A percentile compares a stretch with the other conserved stretches of the same genome.
phyloP scores from a whole-genome alignment of 768 basidiomycete genomes.

The Termitomyces sp. region DNA sequence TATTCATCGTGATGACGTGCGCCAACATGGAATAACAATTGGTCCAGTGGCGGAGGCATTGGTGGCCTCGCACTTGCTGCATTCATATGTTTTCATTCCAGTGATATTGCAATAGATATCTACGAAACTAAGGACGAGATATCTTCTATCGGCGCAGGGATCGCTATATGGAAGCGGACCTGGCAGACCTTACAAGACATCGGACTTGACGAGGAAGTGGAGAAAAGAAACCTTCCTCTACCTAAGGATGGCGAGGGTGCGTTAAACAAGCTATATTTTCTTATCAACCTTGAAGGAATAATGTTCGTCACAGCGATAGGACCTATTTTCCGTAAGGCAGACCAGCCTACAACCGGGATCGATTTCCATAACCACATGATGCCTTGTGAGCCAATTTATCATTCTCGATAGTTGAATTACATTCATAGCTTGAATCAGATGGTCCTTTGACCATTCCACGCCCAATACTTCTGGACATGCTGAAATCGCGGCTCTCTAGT shows the following conservation, averaged over 20 bases:
- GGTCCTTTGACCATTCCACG: constrained; percentile 18
- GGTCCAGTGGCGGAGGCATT: no score
- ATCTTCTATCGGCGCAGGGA: constrained; percentile 32
- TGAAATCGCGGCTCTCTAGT: constrained; percentile 14
- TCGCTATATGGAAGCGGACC: constrained; percentile 38
- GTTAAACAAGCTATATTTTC: background rate
- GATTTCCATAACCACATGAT: constrained; percentile 22
- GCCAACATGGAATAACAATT: no score
- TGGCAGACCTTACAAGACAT: constrained; percentile 34
- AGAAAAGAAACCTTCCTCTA: constrained; percentile 14
- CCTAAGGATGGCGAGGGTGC: constrained; percentile 22
- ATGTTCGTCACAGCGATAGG: constrained; percentile 18
- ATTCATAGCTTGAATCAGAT: constrained; percentile 8
- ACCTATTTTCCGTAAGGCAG: constrained; percentile 20
- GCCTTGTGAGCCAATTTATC: constrained; percentile 11
- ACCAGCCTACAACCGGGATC: constrained; percentile 16
- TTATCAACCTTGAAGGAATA: background rate
- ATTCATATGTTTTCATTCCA: no score
- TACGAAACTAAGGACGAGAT: constrained; percentile 39
- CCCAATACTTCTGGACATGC: constrained; percentile 19
- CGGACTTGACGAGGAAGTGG: constrained; percentile 24
- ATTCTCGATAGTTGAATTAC: no score
- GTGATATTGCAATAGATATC: constrained; percentile 28
- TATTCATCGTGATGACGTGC: no score
- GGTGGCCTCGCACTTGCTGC: no score